Evolutionary conservation across 116 monocot genomes (phyloP), one percentile per base, ranked within the genome.

Genomic region (Cymodocea nodosa): DNA sequence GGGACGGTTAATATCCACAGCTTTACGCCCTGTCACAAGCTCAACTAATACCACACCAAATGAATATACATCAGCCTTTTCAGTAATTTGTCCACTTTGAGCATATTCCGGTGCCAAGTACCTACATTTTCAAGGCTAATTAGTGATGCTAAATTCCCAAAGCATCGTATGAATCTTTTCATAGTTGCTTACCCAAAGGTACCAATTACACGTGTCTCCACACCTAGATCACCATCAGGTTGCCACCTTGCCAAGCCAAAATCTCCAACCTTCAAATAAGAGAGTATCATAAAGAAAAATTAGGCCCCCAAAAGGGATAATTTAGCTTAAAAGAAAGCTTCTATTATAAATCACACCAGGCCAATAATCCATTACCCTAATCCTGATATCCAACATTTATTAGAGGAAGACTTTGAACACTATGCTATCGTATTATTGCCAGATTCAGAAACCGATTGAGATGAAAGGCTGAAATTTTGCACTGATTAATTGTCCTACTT

Each of bases 1-100:
- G 5, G 93, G 88, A 39, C 88, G 75, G 67, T 81, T 93, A 23
- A 89, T 83, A 66, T 93, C 93, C 23, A 93, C 77, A 39, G 89
- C 93, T 74, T 89, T 93, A 17, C 93, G 62, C 30, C 93, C 93
- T 0, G 93, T 84, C 18, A 93, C 78, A 48, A 93, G 89, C 71
- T 93, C 89, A 34, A 93, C 63, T 9, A 93, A 59, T 44, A 93
- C 93, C 0, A 93, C 89, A 14, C 93, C 93, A 59, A 89, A 93
- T 8, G 93, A 88, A 76, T 93, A 93, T 1, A 93, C 93, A 81
- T 93, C 93, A 19, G 93, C 89, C 66, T 89, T 93, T 56, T 89
- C 93, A 15, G 93, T 89, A 35, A 93, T 84, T 76, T 83, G 85
- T 5, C 92, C 92, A 68, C 83, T 87, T 54, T 92, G 85, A 35